Evolutionary conservation across 768 basidiomycete species (phyloP).

Genomic region (Cystofilobasidium macerans): DNA sequence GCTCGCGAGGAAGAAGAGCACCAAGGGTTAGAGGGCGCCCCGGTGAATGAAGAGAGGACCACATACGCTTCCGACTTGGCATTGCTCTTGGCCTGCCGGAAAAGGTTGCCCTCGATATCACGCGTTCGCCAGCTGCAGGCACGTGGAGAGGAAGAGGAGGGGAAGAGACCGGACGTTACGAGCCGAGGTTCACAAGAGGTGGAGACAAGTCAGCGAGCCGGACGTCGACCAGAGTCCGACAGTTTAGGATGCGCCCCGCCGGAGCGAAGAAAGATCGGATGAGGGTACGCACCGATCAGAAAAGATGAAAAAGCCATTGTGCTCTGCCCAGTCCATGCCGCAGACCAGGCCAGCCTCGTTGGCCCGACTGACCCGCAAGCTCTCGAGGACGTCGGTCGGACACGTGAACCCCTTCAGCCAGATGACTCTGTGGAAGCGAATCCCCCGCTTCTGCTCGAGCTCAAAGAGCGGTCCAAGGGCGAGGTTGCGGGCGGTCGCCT

Average conservation of each 20-base stretch:
- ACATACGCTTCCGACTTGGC: constrained; percentile 61
- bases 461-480: constrained; percentile 83
- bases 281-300: constrained; percentile 73
- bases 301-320: constrained; percentile 94
- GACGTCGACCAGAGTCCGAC: too few relatives aligned
- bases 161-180: too few relatives aligned
- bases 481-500: constrained; percentile 85
- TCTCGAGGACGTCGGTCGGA: constrained; percentile 94
- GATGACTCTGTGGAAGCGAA: constrained; percentile 79
- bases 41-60: too few relatives aligned
- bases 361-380: constrained; percentile 72
- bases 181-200: too few relatives aligned
- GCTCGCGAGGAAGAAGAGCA: neutral
- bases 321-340: constrained; percentile 99
- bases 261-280: too few relatives aligned
- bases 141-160: neutral
- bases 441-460: constrained; percentile 58
- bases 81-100: constrained; percentile 89
- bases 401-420: constrained; percentile 99
- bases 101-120: constrained; percentile 95
- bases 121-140: constrained; percentile 78
- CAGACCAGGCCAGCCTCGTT: constrained; percentile 98
- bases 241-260: too few relatives aligned
- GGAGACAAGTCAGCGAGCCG: too few relatives aligned
- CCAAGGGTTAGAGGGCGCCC: neutral